Conservation (phyloP, 257 asterid genomes). For the Penstemon davidsonii region DNA sequence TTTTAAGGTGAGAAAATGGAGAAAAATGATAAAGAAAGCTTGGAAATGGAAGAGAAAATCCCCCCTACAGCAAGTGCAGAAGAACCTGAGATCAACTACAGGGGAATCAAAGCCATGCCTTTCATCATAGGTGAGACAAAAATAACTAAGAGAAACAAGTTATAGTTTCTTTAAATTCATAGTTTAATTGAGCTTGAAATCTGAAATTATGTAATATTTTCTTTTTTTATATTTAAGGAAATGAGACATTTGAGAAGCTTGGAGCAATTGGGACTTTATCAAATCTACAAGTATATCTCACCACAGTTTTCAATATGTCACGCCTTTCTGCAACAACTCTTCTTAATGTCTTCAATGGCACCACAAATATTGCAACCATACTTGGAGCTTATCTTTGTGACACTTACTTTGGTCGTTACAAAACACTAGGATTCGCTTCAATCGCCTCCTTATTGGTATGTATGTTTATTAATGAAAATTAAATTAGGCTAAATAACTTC, state of each 20-base stretch:
- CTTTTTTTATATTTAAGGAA: conserved; percentile 39
- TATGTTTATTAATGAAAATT: neutral
- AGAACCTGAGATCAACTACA: conserved; percentile 15
- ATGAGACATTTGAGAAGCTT: conserved; percentile 83
- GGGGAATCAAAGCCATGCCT: conserved; percentile 21
- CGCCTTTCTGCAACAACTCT: conserved; percentile 56
- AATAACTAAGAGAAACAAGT: too few species aligned
- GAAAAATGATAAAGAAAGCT: conserved; percentile 24
- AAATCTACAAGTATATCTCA: conserved; percentile 63
- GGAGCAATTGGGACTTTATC: conserved; percentile 76
- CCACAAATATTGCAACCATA: conserved; percentile 65
- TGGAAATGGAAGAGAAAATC: conserved; percentile 24
- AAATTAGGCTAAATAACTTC: too few species aligned
- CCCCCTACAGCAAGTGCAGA: conserved; percentile 17
- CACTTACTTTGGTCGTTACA: conserved; percentile 75
- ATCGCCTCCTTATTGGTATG: conserved; percentile 53
- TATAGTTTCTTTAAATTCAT: too few species aligned
- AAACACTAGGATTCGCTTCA: conserved; percentile 57
- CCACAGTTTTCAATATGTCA: conserved; percentile 63
- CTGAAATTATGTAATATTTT: neutral
- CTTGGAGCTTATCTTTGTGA: conserved; percentile 69
- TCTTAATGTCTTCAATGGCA: conserved; percentile 65
- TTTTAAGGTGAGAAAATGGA: conserved; percentile 22
- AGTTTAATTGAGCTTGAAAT: neutral
- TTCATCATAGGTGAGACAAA: conserved; percentile 11